These are phyloP conservation scores for Trametes cubensis DNA, from an alignment of 768 basidiomycete species.

Conservation along the genomic window DNA sequence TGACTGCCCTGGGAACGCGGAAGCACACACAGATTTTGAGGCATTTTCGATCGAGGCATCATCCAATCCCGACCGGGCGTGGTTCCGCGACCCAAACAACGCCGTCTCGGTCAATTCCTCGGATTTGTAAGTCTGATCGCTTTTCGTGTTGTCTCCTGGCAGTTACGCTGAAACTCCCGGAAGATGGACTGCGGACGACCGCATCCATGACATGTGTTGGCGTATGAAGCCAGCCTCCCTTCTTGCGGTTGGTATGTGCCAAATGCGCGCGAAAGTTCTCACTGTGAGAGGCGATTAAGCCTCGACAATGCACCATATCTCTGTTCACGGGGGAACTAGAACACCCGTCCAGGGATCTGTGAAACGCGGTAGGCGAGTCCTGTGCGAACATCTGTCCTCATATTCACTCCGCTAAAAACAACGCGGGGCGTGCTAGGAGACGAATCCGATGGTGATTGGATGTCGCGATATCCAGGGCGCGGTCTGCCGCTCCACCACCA, in stretches of 20 bases:
- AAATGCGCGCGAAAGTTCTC: slow-evolving; percentile 22
- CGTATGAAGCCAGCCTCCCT: background rate
- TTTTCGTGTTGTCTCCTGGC: background rate
- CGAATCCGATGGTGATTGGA: slow-evolving; percentile 14
- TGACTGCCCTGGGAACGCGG: slow-evolving; percentile 1
- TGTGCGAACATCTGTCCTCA: slow-evolving; percentile 13
- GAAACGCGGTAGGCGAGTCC: slow-evolving; percentile 12
- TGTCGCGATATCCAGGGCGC: slow-evolving; percentile 2
- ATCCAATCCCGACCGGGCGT: background rate
- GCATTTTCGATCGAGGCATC: background rate
- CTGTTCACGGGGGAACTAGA: slow-evolving; percentile 14
- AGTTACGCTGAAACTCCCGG: background rate
- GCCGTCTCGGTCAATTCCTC: no score
- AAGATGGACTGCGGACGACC: slow-evolving; percentile 6
- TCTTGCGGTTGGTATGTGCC: slow-evolving; percentile 9
- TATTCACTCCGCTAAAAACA: slow-evolving; percentile 19
- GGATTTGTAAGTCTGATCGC: background rate
- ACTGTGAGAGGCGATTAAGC: slow-evolving; percentile 18
- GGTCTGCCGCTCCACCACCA: slow-evolving; percentile 7
- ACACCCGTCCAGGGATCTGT: slow-evolving; percentile 3
- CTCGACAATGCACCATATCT: slow-evolving; percentile 2
- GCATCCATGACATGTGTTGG: slow-evolving; percentile 15
- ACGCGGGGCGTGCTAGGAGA: slow-evolving; percentile 1
- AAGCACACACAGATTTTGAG: background rate
- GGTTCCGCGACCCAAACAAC: background rate